These are phyloP conservation scores for Botrytis deweyae DNA, from an alignment of 2,329 filamentous ascomycete species.

Conservation along the genomic window DNA sequence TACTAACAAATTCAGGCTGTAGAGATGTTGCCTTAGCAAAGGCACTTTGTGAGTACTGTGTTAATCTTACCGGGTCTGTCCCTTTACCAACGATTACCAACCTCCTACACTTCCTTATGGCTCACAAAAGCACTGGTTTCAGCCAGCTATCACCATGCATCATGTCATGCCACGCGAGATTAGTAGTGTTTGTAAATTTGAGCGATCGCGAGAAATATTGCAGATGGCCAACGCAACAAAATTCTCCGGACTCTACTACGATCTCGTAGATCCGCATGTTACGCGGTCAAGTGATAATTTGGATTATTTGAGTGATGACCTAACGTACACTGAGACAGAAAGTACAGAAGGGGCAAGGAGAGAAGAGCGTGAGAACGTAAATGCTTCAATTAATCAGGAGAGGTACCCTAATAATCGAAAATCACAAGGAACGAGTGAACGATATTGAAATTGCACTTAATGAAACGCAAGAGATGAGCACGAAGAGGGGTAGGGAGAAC, in stretches of 20 bases:
- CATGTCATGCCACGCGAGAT: too few species aligned
- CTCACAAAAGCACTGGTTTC: conserved; percentile 44
- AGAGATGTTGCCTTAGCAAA: conserved; percentile 52
- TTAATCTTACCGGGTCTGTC: conserved; percentile 48
- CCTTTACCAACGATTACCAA: conserved; percentile 56
- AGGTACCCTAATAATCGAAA: background rate
- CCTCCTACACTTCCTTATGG: conserved; percentile 46
- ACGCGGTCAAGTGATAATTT: too few species aligned
- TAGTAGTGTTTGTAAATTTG: too few species aligned
- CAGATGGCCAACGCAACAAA: too few species aligned
- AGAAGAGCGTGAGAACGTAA: background rate
- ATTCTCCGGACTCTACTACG: too few species aligned
- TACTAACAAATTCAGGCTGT: conserved; percentile 38
- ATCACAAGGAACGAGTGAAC: background rate
- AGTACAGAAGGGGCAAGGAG: conserved; percentile 7
- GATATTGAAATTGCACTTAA: background rate
- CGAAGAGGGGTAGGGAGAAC: conserved; percentile 9
- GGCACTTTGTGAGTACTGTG: conserved; percentile 49
- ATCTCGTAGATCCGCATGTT: too few species aligned
- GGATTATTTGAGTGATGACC: too few species aligned
- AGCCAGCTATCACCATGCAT: too few species aligned
- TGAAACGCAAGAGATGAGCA: background rate
- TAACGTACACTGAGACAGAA: too few species aligned
- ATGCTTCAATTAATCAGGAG: background rate
- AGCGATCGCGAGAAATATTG: too few species aligned